Base-by-base conservation (phyloP, 1,284 basidiomycete genomes). In the Microbotryum saponariae region DNA sequence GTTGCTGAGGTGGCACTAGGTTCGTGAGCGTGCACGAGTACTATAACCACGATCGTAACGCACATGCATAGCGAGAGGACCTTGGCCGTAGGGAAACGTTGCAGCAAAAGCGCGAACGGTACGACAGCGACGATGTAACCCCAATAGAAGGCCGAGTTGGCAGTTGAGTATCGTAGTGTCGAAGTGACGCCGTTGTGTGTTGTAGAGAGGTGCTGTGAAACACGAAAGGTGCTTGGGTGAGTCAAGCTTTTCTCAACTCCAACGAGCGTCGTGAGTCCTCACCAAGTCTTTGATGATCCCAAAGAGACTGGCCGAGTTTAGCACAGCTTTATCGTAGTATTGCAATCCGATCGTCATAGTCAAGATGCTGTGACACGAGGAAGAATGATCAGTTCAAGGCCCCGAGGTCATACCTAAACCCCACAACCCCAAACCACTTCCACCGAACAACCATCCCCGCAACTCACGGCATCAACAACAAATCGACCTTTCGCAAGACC, bases 261-360 rank as follows among this genome's bases (percentile, higher is more conserved):
- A 54, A 6, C 47, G 21, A 25, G 18, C 9, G 25, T 45, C 42
- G 21, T 14, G 6, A 25, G 50, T 45, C 23, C 31, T 14, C 44
- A 23, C 70, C 3, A 79, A 74, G 60, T 80, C 79, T 46, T 73
- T 72, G 60, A 79, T 71, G 61, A 81, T 77, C 7, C 79, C 79
- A 67, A 80, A 81, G 29, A 80, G 74, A 16, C 77, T 75, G 0
- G 79, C 80, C 4, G 74, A 77, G 0, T 77, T 77, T 18, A 81
- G 72, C 10, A 80, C 78, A 3, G 78, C 78, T 68, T 80, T 65
- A 71, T 79, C 79, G 66, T 78, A 79, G 67, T 74, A 77, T 60
- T 80, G 79, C 9, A 80, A 68, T 2, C 79, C 79, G 44, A 77
- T 75, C 9, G 75, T 75, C 55, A 80, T 68, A 37, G 76, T 77